Evolutionary conservation across 2,329 filamentous ascomycete genomes (phyloP), one percentile per base, ranked within the genome.

Genomic region (Cercospora janseana): DNA sequence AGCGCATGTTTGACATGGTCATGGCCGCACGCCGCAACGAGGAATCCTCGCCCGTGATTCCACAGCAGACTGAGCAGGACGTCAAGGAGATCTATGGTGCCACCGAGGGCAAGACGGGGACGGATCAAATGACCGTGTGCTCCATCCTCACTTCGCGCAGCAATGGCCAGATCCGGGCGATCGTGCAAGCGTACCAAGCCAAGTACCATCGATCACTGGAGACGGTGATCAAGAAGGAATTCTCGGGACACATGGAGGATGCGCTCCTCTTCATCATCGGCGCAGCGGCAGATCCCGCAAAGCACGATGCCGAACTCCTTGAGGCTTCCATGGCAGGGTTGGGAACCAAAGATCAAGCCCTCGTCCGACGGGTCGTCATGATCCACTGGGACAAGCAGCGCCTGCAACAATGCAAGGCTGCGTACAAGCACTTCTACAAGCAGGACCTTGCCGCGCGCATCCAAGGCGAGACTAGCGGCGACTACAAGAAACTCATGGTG

Each of bases 191-290:
- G 0, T 97, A 95, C 71, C 77, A 83, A 61, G 75, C 82, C 46
- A 84, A 83, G 55, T 94, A 90, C 67, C 80, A 83, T 15, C 79
- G 79, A 29, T 74, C 80, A 9, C 76, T 97, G 2, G 83, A 88
- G 57, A 79, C 81, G 26, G 83, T 89, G 42, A 82, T 97, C 60
- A 81, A 82, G 55, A 86, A 81, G 72, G 83, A 93, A 63, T 96
- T 96, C 70, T 87, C 85, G 0, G 92, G 92, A 0, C 92, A 97
- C 66, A 96, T 97, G 90, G 78, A 91, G 67, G 81, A 88, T 12
- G 89, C 89, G 0, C 78, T 97, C 1, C 72, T 93, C 20, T 83
- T 83, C 66, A 89, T 95, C 68, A 74, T 96, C n/a, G 79, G 79
- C 8, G 77, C 85, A 9, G 92, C 87, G 2, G 74, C 80, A 4